Evolutionary conservation across 2,329 filamentous ascomycete genomes (phyloP), one percentile per base, ranked within the genome.

Genomic region (Penicillium olsonii): DNA sequence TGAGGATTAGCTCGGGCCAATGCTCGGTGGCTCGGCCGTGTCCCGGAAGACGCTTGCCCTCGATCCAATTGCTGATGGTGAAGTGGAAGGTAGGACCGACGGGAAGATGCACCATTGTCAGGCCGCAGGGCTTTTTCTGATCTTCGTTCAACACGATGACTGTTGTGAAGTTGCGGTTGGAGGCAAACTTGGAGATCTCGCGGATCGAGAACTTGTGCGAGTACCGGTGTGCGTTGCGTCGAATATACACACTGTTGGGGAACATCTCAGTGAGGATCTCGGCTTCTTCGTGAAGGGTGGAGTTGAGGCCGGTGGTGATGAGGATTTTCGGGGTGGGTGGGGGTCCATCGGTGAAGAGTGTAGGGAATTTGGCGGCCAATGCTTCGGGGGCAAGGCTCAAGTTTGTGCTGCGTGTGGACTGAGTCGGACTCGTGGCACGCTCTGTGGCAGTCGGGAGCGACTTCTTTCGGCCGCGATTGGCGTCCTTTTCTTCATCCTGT

Each of bases 11-110:
- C 72, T 96, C 92, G 1, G 92, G 91, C 65, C 90, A 90, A 73
- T 96, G 92, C 41, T 89, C 87, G 1, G 92, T 96, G 0, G 91
- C 84, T 59, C 92, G 92, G 73, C 84, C 94, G 68, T 99, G 92
- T 2, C 92, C 92, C 0, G 91, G 90, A 12, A 99, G 79, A 57
- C 88, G 89, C 67, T 87, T 89, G 42, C 90, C 90, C 61, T 95
- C 89, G 29, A 95, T 80, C 87, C 91, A 99, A 66, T 94, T 95
- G 56, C 86, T 87, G 56, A 96, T 88, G 48, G 80, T 85, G 75
- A 97, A 97, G 68, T 96, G 92, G 68, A 96, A 94, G 39, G 92
- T 95, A 1, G 94, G 92, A 0, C 94, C 92, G 0, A 80, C 68
- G 0, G 94, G 91, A 1, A 97, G 78, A 66, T 95, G 88, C 4